Evolutionary conservation across 768 basidiomycete species (phyloP).

Genomic region (Suillus sp.): DNA sequence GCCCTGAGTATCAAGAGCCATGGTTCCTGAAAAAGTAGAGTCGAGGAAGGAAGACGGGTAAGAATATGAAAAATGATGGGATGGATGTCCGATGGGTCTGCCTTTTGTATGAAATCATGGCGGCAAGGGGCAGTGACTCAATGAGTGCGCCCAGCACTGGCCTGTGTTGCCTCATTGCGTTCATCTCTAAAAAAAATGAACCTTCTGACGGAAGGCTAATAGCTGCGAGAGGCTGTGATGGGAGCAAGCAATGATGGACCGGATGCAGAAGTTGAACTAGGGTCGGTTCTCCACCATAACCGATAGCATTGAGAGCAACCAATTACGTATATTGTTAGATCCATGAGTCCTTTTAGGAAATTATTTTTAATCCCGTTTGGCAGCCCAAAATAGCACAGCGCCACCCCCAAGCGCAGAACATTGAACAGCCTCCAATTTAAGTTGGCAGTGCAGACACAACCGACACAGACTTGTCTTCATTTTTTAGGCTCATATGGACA

Average conservation of each 20-base stretch:
- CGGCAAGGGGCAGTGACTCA: constrained; percentile 23
- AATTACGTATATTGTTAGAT: not conserved
- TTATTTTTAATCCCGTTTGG: no score
- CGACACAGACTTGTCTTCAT: not conserved
- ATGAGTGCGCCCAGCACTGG: not conserved
- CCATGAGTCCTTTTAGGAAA: not conserved
- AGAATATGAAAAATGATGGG: no score
- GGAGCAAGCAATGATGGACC: not conserved
- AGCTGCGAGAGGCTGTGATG: not conserved
- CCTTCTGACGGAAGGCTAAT: not conserved
- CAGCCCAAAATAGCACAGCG: no score
- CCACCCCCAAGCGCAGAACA: no score
- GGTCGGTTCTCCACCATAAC: not conserved
- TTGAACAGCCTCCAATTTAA: no score
- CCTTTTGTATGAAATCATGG: constrained; percentile 17
- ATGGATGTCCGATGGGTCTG: no score
- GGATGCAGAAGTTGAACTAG: not conserved
- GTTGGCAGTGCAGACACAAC: no score
- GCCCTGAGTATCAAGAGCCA: constrained; percentile 43
- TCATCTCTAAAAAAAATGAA: not conserved
- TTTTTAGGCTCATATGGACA: not conserved
- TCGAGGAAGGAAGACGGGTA: constrained; percentile 3
- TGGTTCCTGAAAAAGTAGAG: constrained; percentile 17
- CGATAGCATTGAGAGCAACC: not conserved
- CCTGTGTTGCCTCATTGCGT: not conserved